These are phyloP conservation scores for Bipolaris oryzae DNA, from an alignment of 2,329 filamentous ascomycete genomes.

Conservation along the genomic window DNA sequence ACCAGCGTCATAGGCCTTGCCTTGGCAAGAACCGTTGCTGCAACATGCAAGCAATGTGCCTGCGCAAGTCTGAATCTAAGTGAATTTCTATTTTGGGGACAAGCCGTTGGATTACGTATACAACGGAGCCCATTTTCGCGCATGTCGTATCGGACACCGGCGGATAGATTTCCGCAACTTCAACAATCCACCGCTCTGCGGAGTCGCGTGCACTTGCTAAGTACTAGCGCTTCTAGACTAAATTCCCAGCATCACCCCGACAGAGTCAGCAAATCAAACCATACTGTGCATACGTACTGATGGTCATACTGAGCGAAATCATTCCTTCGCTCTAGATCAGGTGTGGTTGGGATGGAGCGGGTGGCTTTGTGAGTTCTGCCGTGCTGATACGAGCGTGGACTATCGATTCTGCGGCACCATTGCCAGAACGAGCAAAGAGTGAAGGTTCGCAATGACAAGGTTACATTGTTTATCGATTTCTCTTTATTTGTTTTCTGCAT, in stretches of 20 bases:
- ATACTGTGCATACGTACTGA: not conserved
- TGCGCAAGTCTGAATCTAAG: too few species aligned
- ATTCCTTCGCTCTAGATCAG: not conserved
- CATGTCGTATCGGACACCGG: too few species aligned
- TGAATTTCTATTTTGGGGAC: too few species aligned
- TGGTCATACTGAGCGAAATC: not conserved
- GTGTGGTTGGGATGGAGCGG: not conserved
- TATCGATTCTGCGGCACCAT: conserved; percentile 11
- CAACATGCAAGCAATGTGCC: too few species aligned
- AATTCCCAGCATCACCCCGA: not conserved
- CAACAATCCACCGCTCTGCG: too few species aligned
- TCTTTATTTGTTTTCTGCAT: conserved; percentile 1
- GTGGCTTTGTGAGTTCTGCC: not conserved
- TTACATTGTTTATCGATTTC: conserved; percentile 4
- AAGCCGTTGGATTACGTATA: too few species aligned
- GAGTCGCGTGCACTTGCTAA: too few species aligned
- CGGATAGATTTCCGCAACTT: too few species aligned
- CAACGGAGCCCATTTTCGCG: too few species aligned
- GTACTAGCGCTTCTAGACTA: too few species aligned
- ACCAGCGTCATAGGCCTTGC: too few species aligned
- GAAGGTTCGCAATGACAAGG: conserved; percentile 4
- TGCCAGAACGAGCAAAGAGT: conserved; percentile 4
- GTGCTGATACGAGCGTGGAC: conserved; percentile 12
- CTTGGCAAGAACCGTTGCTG: too few species aligned
- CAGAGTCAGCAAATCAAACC: not conserved